A percentile compares a stretch with the other conserved stretches of the same genome.
Conservation (phyloP, 2,329 filamentous ascomycete species). For the Hypoxylon sp. region DNA sequence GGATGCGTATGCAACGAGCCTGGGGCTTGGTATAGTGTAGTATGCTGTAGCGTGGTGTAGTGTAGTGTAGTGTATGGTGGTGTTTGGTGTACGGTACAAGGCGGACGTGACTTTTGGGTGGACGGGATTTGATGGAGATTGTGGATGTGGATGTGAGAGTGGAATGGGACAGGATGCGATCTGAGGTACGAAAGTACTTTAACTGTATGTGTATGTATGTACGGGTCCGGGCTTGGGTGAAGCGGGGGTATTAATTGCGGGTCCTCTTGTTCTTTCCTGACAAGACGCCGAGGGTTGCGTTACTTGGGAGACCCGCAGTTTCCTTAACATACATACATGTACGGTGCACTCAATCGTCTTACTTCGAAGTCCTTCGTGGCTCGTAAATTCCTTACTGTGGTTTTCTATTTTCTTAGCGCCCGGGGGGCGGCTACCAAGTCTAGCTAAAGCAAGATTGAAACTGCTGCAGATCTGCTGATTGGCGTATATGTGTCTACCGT, state of each 20-base stretch:
- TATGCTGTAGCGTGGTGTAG: constrained; percentile 29
- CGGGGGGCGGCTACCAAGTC: constrained; percentile 23
- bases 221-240: constrained; percentile 31
- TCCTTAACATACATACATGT: constrained; percentile 23
- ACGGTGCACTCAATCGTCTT: constrained; percentile 12
- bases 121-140: constrained; percentile 40
- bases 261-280: constrained; percentile 28
- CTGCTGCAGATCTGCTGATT: constrained; percentile 38
- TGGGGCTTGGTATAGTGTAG: constrained; percentile 38
- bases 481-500: too few species aligned
- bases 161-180: constrained; percentile 38
- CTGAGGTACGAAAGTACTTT: constrained; percentile 39
- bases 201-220: neutral
- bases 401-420: constrained; percentile 25
- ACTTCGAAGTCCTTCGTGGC: neutral
- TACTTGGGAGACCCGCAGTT: constrained; percentile 56
- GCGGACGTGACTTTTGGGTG: constrained; percentile 47
- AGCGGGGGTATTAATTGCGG: constrained; percentile 46
- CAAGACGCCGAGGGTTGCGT: constrained; percentile 56
- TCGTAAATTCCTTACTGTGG: neutral
- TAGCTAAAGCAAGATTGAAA: constrained; percentile 52
- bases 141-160: constrained; percentile 44
- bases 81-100: constrained; percentile 45
- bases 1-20: constrained; percentile 28
- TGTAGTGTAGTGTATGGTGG: constrained; percentile 29